These are phyloP conservation scores for Aspergillus candidus DNA, from an alignment of 2,329 filamentous ascomycete genomes.

Conservation along the genomic window DNA sequence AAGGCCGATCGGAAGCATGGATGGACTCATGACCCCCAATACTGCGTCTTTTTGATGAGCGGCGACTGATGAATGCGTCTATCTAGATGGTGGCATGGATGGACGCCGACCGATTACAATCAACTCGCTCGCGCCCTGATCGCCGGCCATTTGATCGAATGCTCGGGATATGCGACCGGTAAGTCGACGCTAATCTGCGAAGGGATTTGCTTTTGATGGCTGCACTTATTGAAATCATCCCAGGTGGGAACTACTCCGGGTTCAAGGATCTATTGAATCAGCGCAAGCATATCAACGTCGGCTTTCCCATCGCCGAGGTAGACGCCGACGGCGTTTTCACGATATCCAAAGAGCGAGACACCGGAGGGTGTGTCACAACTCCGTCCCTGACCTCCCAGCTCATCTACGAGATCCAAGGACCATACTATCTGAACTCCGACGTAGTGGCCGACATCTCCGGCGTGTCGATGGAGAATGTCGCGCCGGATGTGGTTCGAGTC, in stretches of 20 bases:
- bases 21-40: no score
- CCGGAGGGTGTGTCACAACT: neutral
- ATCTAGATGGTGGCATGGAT: constrained; percentile 42
- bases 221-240: neutral
- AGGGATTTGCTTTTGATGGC: neutral
- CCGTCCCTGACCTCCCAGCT: neutral
- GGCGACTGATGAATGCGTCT: no score
- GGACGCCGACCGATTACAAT: constrained; percentile 45
- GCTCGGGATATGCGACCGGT: constrained; percentile 47
- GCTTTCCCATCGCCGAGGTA: neutral
- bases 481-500: neutral
- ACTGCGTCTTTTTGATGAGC: no score
- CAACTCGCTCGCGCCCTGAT: constrained; percentile 47
- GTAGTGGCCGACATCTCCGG: neutral
- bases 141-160: constrained; percentile 52
- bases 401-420: neutral
- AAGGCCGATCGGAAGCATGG: no score
- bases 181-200: constrained; percentile 12
- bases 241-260: neutral
- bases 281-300: neutral
- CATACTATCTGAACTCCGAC: neutral
- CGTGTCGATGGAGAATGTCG: neutral
- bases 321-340: neutral
- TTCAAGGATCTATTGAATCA: neutral
- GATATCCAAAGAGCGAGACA: neutral